Base-by-base conservation (phyloP, 2,329 filamentous ascomycete genomes). In the Verticillium nubilum region DNA sequence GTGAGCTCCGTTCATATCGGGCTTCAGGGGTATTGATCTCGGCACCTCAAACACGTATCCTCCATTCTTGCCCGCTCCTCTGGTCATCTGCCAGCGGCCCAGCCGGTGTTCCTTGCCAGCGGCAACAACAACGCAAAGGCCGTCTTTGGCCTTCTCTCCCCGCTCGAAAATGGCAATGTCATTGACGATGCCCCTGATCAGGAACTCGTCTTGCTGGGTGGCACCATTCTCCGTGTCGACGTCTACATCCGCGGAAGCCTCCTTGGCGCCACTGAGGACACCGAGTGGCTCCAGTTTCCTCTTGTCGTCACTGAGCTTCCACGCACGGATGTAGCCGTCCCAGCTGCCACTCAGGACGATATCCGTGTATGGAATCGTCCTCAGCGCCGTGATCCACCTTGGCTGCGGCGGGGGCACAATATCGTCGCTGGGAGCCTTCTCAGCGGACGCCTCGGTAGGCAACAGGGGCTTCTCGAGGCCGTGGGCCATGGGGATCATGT, bases 321-420 rank as follows among this genome's bases (percentile, higher is more conserved):
- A 99, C 5, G 88, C 88, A 56, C 94, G 83, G 60, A 99, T 82
- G 73, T 85, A 87, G 2, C 95, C 95, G 70, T 96, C 95, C 93
- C 94, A 99, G 74, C 92, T 97, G 31, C 94, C 95, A 65, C 88
- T 96, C 56, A 99, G 80, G 59, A 99, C 86, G 56, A 97, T 79
- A 69, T 99, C 92, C 5, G 92, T 94, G 72, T 93, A 97, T 0
- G 95, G 94, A 55, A 99, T 82, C 0, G 91, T 89, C 55, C 87
- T 82, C 52, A 99, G 79, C 5, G 94, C 93, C 1, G 95, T 99
- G 72, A 99, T 95, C 83, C 90, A 96, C 70, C 94, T 83, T 4
- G 95, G 91, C 65, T 88, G 84, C 1, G 88, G 85, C 25, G 83
- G 76, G 52, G 88, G 80, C 54, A 89, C 78, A 12, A 83, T 79